These are phyloP conservation scores for carrot (Daucus carota) DNA, from an alignment of 129 eudicot species.

Conservation along the genomic window DNA sequence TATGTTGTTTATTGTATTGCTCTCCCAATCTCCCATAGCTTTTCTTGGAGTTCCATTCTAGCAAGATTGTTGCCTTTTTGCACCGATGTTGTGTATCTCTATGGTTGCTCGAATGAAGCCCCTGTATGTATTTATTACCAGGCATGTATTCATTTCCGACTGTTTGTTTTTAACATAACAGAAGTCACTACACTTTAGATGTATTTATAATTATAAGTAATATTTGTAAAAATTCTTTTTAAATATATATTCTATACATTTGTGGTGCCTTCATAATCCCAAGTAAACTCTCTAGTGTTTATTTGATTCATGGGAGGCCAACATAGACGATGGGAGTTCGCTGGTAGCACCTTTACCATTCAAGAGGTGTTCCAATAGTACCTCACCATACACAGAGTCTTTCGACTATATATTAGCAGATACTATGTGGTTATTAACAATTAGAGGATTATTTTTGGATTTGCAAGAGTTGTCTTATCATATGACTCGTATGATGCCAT, in stretches of 20 bases:
- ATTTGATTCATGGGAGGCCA: slow-evolving; percentile 55
- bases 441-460: neutral
- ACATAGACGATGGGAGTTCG: slow-evolving; percentile 38
- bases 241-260: no score
- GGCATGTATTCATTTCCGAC: neutral
- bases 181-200: neutral
- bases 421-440: neutral
- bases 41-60: neutral
- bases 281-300: slow-evolving; percentile 27
- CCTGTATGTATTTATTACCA: neutral
- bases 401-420: neutral
- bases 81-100: neutral
- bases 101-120: neutral
- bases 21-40: neutral
- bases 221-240: no score
- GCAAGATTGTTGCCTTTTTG: neutral
- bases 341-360: slow-evolving; percentile 34
- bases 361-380: slow-evolving; percentile 37
- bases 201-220: neutral
- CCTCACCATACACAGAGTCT: slow-evolving; percentile 20
- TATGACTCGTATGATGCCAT: neutral
- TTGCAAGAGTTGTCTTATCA: neutral
- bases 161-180: neutral
- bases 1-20: neutral
- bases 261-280: slow-evolving; percentile 50